These are phyloP conservation scores for Trichoderma citrinoviride DNA, from an alignment of 2,329 filamentous ascomycete genomes.

Conservation along the genomic window DNA sequence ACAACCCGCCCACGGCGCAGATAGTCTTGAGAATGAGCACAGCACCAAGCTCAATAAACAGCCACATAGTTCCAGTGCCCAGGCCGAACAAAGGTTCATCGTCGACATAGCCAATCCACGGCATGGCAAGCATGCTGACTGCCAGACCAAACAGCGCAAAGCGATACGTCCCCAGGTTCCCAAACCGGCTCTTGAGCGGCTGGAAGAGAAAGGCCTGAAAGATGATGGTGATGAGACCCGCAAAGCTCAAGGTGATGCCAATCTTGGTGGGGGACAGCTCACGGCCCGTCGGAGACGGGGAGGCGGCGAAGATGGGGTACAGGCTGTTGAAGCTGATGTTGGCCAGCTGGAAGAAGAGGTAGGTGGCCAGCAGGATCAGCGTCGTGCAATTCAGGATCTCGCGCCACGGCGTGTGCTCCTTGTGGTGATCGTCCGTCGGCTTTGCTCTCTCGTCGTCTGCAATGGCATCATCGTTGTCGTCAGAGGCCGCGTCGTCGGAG, in stretches of 20 bases:
- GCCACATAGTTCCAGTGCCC: conserved; percentile 62
- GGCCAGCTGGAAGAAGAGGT: conserved; percentile 87
- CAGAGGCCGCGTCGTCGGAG: conserved; percentile 27
- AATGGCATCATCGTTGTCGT: conserved; percentile 27
- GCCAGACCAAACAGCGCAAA: conserved; percentile 76
- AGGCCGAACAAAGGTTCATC: conserved; percentile 55
- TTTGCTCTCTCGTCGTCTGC: neutral
- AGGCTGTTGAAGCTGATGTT: conserved; percentile 96
- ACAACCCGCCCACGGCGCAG: conserved; percentile 83
- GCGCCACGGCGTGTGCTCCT: conserved; percentile 37
- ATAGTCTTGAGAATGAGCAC: conserved; percentile 87
- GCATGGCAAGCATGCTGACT: conserved; percentile 80
- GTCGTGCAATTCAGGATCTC: conserved; percentile 76
- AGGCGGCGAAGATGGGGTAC: conserved; percentile 88
- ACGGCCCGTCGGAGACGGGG: conserved; percentile 71
- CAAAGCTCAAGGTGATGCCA: conserved; percentile 79
- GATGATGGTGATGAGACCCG: conserved; percentile 78
- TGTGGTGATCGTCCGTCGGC: conserved; percentile 12
- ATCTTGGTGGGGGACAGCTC: conserved; percentile 74
- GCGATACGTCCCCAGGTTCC: conserved; percentile 83
- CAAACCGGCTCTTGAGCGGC: conserved; percentile 70
- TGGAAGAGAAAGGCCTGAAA: conserved; percentile 89
- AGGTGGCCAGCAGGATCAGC: conserved; percentile 75
- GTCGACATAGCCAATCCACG: conserved; percentile 78
- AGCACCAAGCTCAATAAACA: conserved; percentile 77